Conservation (phyloP, 768 basidiomycete genomes). For the Trichaptum fuscoviolaceum region DNA sequence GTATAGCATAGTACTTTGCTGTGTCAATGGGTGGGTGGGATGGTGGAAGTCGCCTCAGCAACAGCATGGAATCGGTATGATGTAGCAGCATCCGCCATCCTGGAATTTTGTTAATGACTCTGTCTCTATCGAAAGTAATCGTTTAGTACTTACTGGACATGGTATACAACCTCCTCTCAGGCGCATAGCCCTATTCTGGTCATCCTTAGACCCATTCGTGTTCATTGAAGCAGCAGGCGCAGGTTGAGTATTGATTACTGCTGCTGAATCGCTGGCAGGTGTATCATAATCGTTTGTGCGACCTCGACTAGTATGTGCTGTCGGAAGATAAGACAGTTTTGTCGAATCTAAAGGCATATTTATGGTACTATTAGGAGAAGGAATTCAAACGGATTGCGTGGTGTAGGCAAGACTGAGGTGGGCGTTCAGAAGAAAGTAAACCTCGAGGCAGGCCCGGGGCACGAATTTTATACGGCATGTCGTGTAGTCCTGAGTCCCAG, state of each 20-base stretch:
- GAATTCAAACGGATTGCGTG: too few relatives aligned
- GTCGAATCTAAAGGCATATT: background rate
- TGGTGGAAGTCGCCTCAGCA: background rate
- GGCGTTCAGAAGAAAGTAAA: too few relatives aligned
- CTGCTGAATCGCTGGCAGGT: background rate
- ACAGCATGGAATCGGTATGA: background rate
- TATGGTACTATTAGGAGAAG: background rate
- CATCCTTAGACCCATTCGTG: background rate
- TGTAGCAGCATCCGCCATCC: background rate
- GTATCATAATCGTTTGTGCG: too few relatives aligned
- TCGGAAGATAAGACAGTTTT: background rate
- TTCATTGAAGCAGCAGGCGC: background rate
- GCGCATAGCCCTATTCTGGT: background rate
- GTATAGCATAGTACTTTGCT: too few relatives aligned
- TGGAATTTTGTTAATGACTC: background rate
- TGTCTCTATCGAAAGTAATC: background rate
- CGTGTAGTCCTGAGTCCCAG: too few relatives aligned
- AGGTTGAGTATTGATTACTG: background rate
- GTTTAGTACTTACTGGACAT: background rate
- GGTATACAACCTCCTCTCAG: background rate
- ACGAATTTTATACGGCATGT: too few relatives aligned
- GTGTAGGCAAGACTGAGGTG: too few relatives aligned
- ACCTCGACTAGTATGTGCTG: background rate
- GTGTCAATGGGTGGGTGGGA: too few relatives aligned
- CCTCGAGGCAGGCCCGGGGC: too few relatives aligned